These are phyloP conservation scores for Xenoacremonium recifei DNA, from an alignment of 2,329 filamentous ascomycete species.

Conservation along the genomic window DNA sequence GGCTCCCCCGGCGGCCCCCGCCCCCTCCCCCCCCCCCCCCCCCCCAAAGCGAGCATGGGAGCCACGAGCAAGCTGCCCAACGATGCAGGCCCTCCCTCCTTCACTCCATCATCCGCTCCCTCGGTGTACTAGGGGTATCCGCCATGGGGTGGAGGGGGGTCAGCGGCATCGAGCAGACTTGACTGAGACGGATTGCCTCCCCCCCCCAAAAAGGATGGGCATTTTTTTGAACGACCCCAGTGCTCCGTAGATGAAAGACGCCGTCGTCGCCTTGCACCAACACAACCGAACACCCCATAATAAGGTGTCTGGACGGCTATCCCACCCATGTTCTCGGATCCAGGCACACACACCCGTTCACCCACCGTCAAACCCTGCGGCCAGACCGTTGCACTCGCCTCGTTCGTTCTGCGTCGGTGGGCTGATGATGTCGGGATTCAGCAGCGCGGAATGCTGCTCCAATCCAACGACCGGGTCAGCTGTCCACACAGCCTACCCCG, in stretches of 20 bases:
- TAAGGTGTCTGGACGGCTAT: no score
- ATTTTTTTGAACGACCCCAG: not conserved
- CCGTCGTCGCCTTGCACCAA: not conserved
- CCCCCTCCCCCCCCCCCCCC: no score
- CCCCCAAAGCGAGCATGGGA: slow-evolving; percentile 26
- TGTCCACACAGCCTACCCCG: slow-evolving; percentile 5
- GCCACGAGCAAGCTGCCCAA: slow-evolving; percentile 21
- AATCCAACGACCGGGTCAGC: slow-evolving; percentile 19
- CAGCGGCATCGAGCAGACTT: no score
- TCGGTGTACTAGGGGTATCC: no score
- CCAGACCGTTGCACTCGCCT: slow-evolving; percentile 5
- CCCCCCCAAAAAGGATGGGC: no score
- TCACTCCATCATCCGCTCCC: not conserved
- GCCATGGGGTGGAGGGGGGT: no score
- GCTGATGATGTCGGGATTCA: slow-evolving; percentile 15
- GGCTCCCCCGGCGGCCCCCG: no score
- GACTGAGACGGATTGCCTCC: no score
- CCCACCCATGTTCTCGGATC: not conserved
- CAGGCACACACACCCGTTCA: slow-evolving; percentile 3
- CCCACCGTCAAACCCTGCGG: not conserved
- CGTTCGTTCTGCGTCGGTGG: slow-evolving; percentile 19
- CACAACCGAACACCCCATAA: not conserved
- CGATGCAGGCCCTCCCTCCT: slow-evolving; percentile 12
- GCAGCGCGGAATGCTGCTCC: slow-evolving; percentile 17
- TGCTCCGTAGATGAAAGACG: not conserved